Conservation (phyloP, 345 rosid genomes). For the Hypericum androsaemum region DNA sequence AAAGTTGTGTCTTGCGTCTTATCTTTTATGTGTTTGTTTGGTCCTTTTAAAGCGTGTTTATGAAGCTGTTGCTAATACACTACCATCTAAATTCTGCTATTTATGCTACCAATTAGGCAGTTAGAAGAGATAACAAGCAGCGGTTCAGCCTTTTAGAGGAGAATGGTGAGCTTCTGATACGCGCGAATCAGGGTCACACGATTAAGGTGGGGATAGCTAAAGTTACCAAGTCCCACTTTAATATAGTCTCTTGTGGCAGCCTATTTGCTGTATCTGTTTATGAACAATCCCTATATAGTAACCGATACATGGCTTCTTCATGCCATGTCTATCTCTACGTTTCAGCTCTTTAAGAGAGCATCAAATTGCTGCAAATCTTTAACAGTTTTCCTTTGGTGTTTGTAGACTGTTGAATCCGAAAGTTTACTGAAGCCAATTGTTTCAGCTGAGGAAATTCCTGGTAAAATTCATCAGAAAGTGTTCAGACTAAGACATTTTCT, state of each 20-base stretch:
- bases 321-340: too few species aligned
- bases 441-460: slow-evolving; percentile 63
- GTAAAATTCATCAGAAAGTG: slow-evolving; percentile 15
- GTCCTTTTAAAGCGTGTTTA: too few species aligned
- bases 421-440: slow-evolving; percentile 61
- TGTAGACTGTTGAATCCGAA: slow-evolving; percentile 69
- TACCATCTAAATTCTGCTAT: too few species aligned
- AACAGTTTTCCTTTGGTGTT: slow-evolving; percentile 1
- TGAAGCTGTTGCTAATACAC: too few species aligned
- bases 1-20: too few species aligned
- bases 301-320: too few species aligned
- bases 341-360: too few species aligned
- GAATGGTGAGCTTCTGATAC: slow-evolving; percentile 62
- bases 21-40: too few species aligned
- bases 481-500: not conserved
- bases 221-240: too few species aligned
- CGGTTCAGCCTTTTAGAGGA: slow-evolving; percentile 72
- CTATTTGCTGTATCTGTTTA: too few species aligned
- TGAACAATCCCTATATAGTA: too few species aligned
- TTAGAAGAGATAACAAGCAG: slow-evolving; percentile 75
- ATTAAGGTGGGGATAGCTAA: slow-evolving; percentile 29
- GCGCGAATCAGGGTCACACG: slow-evolving; percentile 95
- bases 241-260: too few species aligned
- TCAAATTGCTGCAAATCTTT: not conserved
- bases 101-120: slow-evolving; percentile 41